phyloP scores from a whole-genome alignment of 148 eudicot genomes.

The Vaccinium myrtillus region DNA sequence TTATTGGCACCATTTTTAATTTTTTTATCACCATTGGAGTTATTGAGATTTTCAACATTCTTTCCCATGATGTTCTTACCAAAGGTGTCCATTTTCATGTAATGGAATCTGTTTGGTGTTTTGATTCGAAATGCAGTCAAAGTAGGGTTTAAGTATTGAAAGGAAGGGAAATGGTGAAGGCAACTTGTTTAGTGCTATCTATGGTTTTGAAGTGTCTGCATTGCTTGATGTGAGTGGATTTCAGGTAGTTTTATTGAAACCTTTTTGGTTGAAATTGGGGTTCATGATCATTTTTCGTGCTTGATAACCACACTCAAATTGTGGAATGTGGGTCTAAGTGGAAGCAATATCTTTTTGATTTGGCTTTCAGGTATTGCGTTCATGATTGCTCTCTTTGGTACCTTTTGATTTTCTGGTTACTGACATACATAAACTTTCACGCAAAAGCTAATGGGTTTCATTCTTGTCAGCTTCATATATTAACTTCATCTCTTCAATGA shows the following conservation, averaged over 20 bases:
- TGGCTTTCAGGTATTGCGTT: background rate
- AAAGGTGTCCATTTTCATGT: background rate
- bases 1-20: no score
- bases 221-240: background rate
- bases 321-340: background rate
- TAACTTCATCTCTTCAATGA: background rate
- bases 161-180: background rate
- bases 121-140: background rate
- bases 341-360: background rate
- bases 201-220: background rate
- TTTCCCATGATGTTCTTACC: background rate
- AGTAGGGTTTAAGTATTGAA: background rate
- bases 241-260: background rate
- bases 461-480: background rate
- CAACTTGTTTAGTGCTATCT: background rate
- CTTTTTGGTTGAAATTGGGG: background rate
- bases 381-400: background rate
- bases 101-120: background rate
- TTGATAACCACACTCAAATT: background rate
- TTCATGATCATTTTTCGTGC: background rate
- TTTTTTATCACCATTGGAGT: background rate
- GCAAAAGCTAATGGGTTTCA: background rate
- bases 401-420: background rate
- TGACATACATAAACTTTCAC: no score
- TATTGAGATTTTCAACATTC: no score